phyloP scores from a whole-genome alignment of 208 protist species.

The Wallacemonas sp. region DNA sequence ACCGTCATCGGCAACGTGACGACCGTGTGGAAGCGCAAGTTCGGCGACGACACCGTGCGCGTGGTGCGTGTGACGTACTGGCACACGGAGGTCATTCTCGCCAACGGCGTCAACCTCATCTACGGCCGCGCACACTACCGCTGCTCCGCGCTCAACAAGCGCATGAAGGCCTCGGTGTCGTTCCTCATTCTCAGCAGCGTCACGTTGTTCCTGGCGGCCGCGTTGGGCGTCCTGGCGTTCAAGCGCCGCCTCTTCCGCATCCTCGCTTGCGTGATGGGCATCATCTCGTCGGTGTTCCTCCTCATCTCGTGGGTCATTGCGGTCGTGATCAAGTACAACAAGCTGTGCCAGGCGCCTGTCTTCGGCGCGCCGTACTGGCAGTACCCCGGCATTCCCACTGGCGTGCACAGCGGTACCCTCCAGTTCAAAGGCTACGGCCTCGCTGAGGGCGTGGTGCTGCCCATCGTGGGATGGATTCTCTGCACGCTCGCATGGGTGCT shows the following conservation, averaged over 20 bases:
- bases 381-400: slow-evolving; percentile 55
- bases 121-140: slow-evolving; percentile 46
- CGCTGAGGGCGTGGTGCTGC: slow-evolving; percentile 46
- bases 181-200: slow-evolving; percentile 55
- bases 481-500: slow-evolving; percentile 26
- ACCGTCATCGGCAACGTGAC: slow-evolving; percentile 40
- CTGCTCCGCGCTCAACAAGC: slow-evolving; percentile 51
- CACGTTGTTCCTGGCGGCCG: slow-evolving; percentile 30
- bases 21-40: slow-evolving; percentile 57
- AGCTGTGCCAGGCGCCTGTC: slow-evolving; percentile 23
- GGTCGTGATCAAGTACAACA: slow-evolving; percentile 43
- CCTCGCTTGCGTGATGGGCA: slow-evolving; percentile 32
- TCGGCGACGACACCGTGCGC: slow-evolving; percentile 29
- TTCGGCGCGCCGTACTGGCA: slow-evolving; percentile 12
- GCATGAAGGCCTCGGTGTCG: slow-evolving; percentile 62
- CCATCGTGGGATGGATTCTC: slow-evolving; percentile 49
- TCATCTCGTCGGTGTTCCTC: slow-evolving; percentile 38
- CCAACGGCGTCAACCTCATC: slow-evolving; percentile 38
- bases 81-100: slow-evolving; percentile 59
- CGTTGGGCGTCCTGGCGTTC: slow-evolving; percentile 46
- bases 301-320: slow-evolving; percentile 51
- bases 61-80: slow-evolving; percentile 66
- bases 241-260: slow-evolving; percentile 36
- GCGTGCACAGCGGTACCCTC: slow-evolving; percentile 43
- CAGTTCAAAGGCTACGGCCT: slow-evolving; percentile 52